These are phyloP conservation scores for Solanum paucissectum DNA, from an alignment of 257 asterid genomes.

Conservation along the genomic window DNA sequence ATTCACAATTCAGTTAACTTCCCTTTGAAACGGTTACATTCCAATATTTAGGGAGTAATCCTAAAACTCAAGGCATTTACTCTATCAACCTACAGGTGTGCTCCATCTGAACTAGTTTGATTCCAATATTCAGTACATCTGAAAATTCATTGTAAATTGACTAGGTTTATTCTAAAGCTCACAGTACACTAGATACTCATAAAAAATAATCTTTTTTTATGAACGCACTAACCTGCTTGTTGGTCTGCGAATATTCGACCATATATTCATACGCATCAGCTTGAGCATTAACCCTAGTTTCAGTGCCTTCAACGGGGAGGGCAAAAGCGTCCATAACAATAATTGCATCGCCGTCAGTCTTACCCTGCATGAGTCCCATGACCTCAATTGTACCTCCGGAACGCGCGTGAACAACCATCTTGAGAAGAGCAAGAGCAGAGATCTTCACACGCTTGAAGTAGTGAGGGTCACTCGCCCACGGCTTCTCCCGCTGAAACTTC, in stretches of 20 bases:
- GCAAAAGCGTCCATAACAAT: slow-evolving; percentile 99
- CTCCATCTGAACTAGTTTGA: background rate
- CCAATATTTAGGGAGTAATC: background rate
- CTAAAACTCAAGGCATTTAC: background rate
- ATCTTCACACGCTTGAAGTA: slow-evolving; percentile 93
- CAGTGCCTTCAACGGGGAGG: slow-evolving; percentile 98
- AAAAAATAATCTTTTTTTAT: background rate
- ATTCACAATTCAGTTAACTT: background rate
- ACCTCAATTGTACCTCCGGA: slow-evolving; percentile 97
- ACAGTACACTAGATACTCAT: background rate
- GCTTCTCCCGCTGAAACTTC: slow-evolving; percentile 75
- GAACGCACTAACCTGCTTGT: slow-evolving; percentile 50
- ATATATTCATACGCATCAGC: slow-evolving; percentile 97
- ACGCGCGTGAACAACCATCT: slow-evolving; percentile 99
- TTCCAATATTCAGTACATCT: background rate
- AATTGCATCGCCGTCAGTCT: slow-evolving; percentile 88
- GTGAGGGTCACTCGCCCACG: slow-evolving; percentile 90
- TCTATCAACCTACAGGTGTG: background rate
- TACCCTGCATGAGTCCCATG: slow-evolving; percentile 99
- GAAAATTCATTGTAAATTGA: background rate
- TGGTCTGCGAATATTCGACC: slow-evolving; percentile 90
- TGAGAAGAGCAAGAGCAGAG: slow-evolving; percentile 91
- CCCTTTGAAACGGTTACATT: background rate
- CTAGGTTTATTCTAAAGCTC: background rate
- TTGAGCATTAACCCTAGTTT: slow-evolving; percentile 99